Base-by-base conservation (phyloP, 306 rosid species). In the Cyclanthera cordifolia region DNA sequence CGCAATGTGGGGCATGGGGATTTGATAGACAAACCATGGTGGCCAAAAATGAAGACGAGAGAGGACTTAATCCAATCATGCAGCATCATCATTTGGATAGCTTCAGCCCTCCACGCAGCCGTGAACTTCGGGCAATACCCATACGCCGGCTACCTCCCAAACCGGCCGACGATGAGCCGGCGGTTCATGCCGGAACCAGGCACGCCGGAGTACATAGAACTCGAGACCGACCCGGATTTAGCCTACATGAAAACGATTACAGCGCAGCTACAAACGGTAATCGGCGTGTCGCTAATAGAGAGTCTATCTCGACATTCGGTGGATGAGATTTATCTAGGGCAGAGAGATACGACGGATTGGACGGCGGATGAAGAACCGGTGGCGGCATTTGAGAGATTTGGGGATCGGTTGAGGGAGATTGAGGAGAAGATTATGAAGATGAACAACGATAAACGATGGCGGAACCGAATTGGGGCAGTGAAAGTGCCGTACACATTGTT, bases 111-210 rank as follows among this genome's bases (percentile, higher is more conserved):
- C 14, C 99, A 93, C 69, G 99, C 99, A 19, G 99, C 99, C 3
- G 41, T 34, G 41, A 34, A 34, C 41, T 34, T 93, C 71, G 97
- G 99, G 67, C 97, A 93, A 23, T 93, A 90, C 73, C 88, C 95
- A 24, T 93, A 87, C 48, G 99, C 95, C 7, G 99, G 99, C 1
- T 90, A 77, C 81, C 95, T 93, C 69, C 99, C 97, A 0, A 93
- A 93, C 67, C 95, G 99, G 13, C 99, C 99, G 37, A 93, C 96
- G 0, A 85, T 90, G 55, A 93, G 97, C 71, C 94, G 99, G 5
- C 85, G 91, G 58, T 90, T 93, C 88, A 86, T 93, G 96, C 99
- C 99, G 0, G 97, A 90, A 85, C 79, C 84, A 9, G 99, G 99
- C 8, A 93, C 95, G 0, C 71, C 80, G 0, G 99, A 90, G 65